phyloP scores from a whole-genome alignment of 1,284 basidiomycete genomes.

The Sporisorium iseilematis-ciliati region DNA sequence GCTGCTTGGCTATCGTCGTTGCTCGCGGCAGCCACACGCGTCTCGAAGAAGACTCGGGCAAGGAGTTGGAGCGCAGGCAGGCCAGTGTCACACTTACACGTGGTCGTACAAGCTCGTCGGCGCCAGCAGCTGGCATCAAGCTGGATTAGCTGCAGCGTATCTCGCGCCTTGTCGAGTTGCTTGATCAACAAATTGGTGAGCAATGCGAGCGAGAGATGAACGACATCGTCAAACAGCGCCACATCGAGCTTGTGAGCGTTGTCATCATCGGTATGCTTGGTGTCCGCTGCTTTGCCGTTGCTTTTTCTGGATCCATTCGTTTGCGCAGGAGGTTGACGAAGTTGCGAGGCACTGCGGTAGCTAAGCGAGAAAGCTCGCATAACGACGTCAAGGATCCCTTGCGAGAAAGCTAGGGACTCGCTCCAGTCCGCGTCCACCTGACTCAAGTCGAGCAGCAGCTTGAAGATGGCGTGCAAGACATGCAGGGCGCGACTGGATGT shows the following conservation, averaged over 20 bases:
- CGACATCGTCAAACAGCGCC: constrained; percentile 37
- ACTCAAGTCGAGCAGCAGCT: constrained; percentile 43
- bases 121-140: constrained; percentile 27
- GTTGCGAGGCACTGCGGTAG: constrained; percentile 16
- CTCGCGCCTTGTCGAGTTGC: constrained; percentile 38
- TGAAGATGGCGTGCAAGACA: constrained; percentile 42
- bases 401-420: constrained; percentile 34
- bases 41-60: constrained; percentile 37
- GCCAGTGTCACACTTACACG: constrained; percentile 21
- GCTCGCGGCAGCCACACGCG: constrained; percentile 20
- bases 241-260: constrained; percentile 6
- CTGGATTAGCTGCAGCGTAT: constrained; percentile 14
- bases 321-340: constrained; percentile 8
- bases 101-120: constrained; percentile 14
- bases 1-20: constrained; percentile 40
- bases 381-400: constrained; percentile 11
- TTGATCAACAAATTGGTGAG: constrained; percentile 50
- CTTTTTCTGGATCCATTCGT: neutral
- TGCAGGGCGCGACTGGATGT: constrained; percentile 25
- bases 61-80: constrained; percentile 23
- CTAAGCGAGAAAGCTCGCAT: constrained; percentile 35
- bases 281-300: neutral
- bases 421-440: constrained; percentile 51
- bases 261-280: neutral
- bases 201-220: constrained; percentile 47